Evolutionary conservation across 345 rosid species (phyloP), one percentile per base, ranked within the genome.

Genomic region (Moricandia moricandioides): DNA sequence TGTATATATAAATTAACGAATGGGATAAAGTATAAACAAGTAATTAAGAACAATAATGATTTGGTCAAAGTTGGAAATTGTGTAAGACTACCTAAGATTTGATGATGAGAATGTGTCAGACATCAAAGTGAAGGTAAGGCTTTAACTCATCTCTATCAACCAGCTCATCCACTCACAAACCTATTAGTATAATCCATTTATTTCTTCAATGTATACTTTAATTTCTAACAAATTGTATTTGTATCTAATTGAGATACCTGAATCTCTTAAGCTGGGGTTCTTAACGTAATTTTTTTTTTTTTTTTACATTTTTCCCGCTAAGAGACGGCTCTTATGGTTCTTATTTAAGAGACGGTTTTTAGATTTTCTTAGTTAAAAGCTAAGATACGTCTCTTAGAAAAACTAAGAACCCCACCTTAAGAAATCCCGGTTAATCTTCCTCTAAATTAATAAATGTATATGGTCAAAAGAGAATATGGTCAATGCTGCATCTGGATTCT

Each of bases 51-150:
- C 31, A 65, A 65, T 31, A 71, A 72, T 66, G 52, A 67, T 60
- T 29, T 29, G 82, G 71, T 74, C 62, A 63, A 74, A 63, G 37
- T 79, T 35, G 79, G 71, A 57, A 67, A 67, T 60, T 72, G 77
- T 49, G 73, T 62, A 78, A 59, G 77, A 78, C 77, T 73, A 12
- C 80, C 65, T 64, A 63, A 77, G 62, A 21, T 70, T 77, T 70
- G 80, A 70, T 70, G 80, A 70, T 64, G 80, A 70, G 66, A 77
- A 70, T 72, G 69, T 78, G 81, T 78, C 73, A 78, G 81, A 64
- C 4, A 62, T 62, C 75, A 71, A 62, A 47, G 59, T 26, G 51
- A 30, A 14, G 29, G 40, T 21, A 8, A 45, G 37, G 65, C 52
- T 77, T 21, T 18, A 39, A 35, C 45, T 29, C 74, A 33, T 69